Percentiles rank a stretch among this genome's conserved stretches.
These are phyloP conservation scores for Clonostachys sp. DNA, from an alignment of 2,329 filamentous ascomycete genomes.

Conservation along the genomic window DNA sequence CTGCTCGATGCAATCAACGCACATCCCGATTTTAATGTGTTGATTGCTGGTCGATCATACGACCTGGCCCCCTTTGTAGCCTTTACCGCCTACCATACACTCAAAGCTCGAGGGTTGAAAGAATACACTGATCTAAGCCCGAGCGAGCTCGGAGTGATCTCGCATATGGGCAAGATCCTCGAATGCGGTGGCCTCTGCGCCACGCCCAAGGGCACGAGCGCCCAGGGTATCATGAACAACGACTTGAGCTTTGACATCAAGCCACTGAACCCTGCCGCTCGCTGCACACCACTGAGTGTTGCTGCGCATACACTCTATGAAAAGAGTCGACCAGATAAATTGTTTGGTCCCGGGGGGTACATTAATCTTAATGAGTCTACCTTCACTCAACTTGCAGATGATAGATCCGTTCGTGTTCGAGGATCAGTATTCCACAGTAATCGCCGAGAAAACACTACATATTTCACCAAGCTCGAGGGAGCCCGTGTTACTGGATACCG, in stretches of 20 bases:
- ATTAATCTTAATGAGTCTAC: constrained; percentile 31
- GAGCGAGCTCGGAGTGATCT: no score
- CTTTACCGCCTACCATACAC: constrained; percentile 11
- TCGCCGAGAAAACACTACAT: constrained; percentile 10
- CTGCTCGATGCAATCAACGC: constrained; percentile 29
- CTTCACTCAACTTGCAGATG: constrained; percentile 12
- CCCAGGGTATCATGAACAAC: constrained; percentile 30
- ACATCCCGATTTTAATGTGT: constrained; percentile 32
- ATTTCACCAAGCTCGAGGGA: constrained; percentile 42
- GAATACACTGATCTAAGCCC: no score
- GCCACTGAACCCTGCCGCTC: constrained; percentile 27
- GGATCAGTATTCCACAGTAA: constrained; percentile 17
- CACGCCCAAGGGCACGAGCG: constrained; percentile 36
- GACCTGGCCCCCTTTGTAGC: constrained; percentile 27
- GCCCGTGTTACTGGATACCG: constrained; percentile 33
- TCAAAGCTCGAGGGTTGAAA: no score
- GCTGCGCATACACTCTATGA: constrained; percentile 51
- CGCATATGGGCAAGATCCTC: constrained; percentile 48
- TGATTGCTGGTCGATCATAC: constrained; percentile 35
- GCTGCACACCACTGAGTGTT: constrained; percentile 42
- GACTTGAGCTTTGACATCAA: constrained; percentile 39
- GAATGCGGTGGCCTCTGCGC: constrained; percentile 46
- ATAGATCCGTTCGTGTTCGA: background rate
- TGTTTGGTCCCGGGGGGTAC: constrained; percentile 43
- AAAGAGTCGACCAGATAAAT: constrained; percentile 44